Conservation (phyloP, 805 yeast species). For the Nakazawaea ernobii region DNA sequence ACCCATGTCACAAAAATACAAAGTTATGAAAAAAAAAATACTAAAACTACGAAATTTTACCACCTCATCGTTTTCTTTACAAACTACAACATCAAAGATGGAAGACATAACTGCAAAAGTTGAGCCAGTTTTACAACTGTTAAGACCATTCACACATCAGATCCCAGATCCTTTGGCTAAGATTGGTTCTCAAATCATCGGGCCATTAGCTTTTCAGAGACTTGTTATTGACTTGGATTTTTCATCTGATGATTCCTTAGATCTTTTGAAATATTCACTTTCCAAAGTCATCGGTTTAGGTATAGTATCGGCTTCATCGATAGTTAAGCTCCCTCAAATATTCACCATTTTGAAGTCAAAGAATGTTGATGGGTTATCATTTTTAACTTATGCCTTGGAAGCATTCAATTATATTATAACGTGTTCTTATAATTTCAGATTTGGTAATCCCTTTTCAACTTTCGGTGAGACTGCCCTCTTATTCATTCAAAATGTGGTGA, state of each 20-base stretch:
- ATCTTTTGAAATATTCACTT: conserved; percentile 23
- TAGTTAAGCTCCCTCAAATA: conserved; percentile 37
- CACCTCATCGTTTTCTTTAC: not conserved
- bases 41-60: no score
- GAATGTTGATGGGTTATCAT: conserved; percentile 31
- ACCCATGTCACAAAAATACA: no score
- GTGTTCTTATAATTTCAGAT: conserved; percentile 30
- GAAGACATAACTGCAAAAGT: conserved; percentile 3
- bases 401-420: conserved; percentile 26
- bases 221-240: conserved; percentile 21
- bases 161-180: conserved; percentile 20
- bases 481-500: conserved; percentile 28
- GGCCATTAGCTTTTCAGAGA: conserved; percentile 21
- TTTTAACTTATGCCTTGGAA: conserved; percentile 27
- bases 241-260: conserved; percentile 16
- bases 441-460: conserved; percentile 28
- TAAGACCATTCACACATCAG: conserved; percentile 14
- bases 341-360: conserved; percentile 23
- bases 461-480: conserved; percentile 34
- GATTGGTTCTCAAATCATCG: conserved; percentile 20
- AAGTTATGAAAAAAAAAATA: no score
- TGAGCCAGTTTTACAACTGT: conserved; percentile 13
- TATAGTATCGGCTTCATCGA: conserved; percentile 28
- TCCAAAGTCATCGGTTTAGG: conserved; percentile 29
- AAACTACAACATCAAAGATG: no score